Base-by-base conservation (phyloP, 2,329 filamentous ascomycete genomes). In the Colletotrichum acutatum region DNA sequence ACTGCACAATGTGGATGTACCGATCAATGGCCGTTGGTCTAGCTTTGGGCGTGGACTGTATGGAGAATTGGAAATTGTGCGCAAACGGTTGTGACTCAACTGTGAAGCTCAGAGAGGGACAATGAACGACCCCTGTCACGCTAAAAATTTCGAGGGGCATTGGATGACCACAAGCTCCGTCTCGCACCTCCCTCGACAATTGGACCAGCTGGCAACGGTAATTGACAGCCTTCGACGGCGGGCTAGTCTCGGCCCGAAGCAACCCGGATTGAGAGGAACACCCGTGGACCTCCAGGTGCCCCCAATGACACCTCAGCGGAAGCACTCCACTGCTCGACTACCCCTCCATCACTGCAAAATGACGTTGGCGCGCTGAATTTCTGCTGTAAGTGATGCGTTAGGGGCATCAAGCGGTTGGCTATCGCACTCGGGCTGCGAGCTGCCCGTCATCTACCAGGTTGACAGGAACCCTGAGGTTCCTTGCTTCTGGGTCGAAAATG, bases 61-160 rank as follows among this genome's bases (percentile, higher is more conserved):
- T 49, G 66, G 60, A 34, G 54, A 71, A 65, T 73, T 61, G 56
- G 37, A 66, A 66, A 61, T 65, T 73, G 71, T 66, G 71, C 71
- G 66, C 60, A 66, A 61, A 52, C 46, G 30, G 49, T 37, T 73
- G 66, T 73, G 71, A 73, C 71, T 73, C 71, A 72, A 72, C 59
- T 57, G 26, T 62, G 66, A 73, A 73, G 71, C 71, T 73, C 26
- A 14, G 56, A 30, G 66, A 68, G 57, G 69, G 54, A 64, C 70
- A 65, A 37, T 61, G 32, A 56, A 59, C 42, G 30, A 65, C 30
- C 71, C 70, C 60, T 73, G 71, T 73, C 71, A 58, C 71, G 37
- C 71, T 68, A 71, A 73, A 73, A 73, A 73, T 28, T 71, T 73
- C 71, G 71, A 73, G 71, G 71, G 71, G 71, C 66, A 72, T 54